These are phyloP conservation scores for Chamaenerion angustifolium DNA, from an alignment of 345 rosid genomes.

Conservation along the genomic window DNA sequence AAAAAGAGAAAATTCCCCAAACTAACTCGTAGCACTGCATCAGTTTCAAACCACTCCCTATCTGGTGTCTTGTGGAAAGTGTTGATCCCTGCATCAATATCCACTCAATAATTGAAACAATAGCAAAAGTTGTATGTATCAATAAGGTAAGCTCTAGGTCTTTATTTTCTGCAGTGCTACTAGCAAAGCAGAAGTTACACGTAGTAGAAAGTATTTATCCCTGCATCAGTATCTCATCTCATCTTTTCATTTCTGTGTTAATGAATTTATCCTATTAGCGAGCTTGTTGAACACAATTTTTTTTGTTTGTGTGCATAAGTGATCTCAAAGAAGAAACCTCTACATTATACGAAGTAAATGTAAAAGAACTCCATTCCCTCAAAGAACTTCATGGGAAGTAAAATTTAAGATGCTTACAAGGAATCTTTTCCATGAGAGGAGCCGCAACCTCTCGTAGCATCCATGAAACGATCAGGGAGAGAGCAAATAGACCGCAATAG, in stretches of 20 bases:
- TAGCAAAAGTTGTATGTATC: neutral
- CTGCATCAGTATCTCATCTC: too few species aligned
- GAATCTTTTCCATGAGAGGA: conserved; percentile 94
- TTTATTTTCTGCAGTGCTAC: too few species aligned
- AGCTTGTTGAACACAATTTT: too few species aligned
- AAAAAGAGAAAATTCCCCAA: conserved; percentile 89
- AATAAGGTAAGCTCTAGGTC: too few species aligned
- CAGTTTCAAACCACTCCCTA: conserved; percentile 96
- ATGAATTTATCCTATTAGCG: too few species aligned
- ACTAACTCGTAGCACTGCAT: conserved; percentile 94
- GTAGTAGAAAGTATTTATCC: too few species aligned
- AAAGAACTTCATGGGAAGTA: neutral
- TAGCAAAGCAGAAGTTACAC: too few species aligned
- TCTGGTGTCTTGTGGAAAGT: conserved; percentile 77
- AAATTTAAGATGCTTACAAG: conserved; percentile 44
- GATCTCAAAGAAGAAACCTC: too few species aligned
- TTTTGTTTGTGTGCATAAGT: too few species aligned
- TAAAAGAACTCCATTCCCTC: neutral
- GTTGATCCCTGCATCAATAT: conserved; percentile 63
- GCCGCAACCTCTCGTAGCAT: conserved; percentile 97
- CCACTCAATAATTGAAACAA: neutral
- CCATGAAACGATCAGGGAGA: conserved; percentile 84
- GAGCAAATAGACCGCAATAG: conserved; percentile 92
- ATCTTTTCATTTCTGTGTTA: too few species aligned
- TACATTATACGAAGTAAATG: too few species aligned